A percentile compares a stretch with the other conserved stretches of the same genome.
phyloP scores from a whole-genome alignment of 202 grass and related monocot species.

The Musa balbisiana region DNA sequence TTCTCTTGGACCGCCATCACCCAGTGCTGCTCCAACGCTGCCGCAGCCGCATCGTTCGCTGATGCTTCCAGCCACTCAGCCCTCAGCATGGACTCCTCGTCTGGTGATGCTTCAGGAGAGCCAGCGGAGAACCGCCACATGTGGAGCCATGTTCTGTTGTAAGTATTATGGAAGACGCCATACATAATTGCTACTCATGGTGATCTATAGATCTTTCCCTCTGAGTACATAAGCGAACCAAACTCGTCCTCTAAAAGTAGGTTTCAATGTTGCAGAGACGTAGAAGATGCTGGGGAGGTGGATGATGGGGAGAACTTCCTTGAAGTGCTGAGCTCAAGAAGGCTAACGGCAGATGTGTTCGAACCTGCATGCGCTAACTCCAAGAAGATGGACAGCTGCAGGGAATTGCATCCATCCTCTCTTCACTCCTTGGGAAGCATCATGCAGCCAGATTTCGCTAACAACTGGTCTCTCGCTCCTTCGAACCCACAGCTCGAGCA shows the following conservation, averaged over 20 bases:
- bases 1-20: background rate
- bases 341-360: constrained; percentile 40
- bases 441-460: background rate
- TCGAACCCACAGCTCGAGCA: background rate
- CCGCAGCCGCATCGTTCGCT: constrained; percentile 8
- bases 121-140: constrained; percentile 27
- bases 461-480: background rate
- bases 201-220: background rate
- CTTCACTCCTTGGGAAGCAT: background rate
- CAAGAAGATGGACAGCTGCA: constrained; percentile 9
- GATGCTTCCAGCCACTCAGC: constrained; percentile 20
- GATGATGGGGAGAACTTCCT: constrained; percentile 67
- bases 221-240: too few relatives aligned
- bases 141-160: constrained; percentile 57
- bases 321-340: constrained; percentile 37
- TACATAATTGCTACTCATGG: background rate
- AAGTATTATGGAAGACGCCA: constrained; percentile 20
- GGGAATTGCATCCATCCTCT: background rate
- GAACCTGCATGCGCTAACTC: constrained; percentile 28
- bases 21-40: background rate
- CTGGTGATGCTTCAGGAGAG: constrained; percentile 13
- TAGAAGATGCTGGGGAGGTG: constrained; percentile 22
- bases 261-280: constrained; percentile 17
- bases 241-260: too few relatives aligned
- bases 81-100: constrained; percentile 22